A percentile compares a stretch with the other conserved stretches of the same genome.
Conservation (phyloP, 768 basidiomycete species). For the Lentinula sp. region DNA sequence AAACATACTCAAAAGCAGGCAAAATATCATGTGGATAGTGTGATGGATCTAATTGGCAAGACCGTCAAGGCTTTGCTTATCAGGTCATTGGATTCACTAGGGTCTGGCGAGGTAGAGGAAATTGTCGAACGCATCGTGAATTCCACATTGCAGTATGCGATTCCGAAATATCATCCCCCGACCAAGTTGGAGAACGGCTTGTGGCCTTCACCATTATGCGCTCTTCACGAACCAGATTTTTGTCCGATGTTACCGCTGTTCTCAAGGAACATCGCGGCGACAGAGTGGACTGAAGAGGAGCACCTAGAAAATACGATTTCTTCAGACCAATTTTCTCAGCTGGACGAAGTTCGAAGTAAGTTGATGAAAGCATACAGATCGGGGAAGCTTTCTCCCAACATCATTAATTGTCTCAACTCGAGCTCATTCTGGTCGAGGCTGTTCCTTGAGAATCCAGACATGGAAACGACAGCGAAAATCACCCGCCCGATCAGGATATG, state of each 20-base stretch:
- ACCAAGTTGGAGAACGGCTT: slow-evolving; percentile 30
- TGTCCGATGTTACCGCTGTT: slow-evolving; percentile 25
- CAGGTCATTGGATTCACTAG: slow-evolving; percentile 41
- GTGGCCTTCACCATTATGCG: slow-evolving; percentile 55
- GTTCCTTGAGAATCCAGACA: slow-evolving; percentile 77
- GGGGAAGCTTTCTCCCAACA: slow-evolving; percentile 50
- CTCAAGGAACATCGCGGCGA: background rate
- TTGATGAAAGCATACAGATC: slow-evolving; percentile 62
- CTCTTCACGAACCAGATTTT: slow-evolving; percentile 49
- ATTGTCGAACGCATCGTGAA: slow-evolving; percentile 68
- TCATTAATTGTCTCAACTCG: slow-evolving; percentile 55
- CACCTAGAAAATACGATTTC: background rate
- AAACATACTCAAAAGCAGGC: slow-evolving; percentile 27
- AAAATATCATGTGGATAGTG: slow-evolving; percentile 55
- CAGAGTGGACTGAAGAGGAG: background rate
- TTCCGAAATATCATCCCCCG: slow-evolving; percentile 50
- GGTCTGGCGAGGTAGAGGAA: slow-evolving; percentile 56
- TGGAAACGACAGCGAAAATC: slow-evolving; percentile 59
- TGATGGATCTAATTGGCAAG: slow-evolving; percentile 73
- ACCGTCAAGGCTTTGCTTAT: slow-evolving; percentile 55
- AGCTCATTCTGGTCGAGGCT: slow-evolving; percentile 64
- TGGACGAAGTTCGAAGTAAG: slow-evolving; percentile 35
- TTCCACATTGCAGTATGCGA: slow-evolving; percentile 72
- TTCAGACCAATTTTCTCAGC: slow-evolving; percentile 14
- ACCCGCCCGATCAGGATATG: slow-evolving; percentile 58